Conservation (phyloP, 2,329 filamentous ascomycete species). For the Verticillium nonalfalfae region DNA sequence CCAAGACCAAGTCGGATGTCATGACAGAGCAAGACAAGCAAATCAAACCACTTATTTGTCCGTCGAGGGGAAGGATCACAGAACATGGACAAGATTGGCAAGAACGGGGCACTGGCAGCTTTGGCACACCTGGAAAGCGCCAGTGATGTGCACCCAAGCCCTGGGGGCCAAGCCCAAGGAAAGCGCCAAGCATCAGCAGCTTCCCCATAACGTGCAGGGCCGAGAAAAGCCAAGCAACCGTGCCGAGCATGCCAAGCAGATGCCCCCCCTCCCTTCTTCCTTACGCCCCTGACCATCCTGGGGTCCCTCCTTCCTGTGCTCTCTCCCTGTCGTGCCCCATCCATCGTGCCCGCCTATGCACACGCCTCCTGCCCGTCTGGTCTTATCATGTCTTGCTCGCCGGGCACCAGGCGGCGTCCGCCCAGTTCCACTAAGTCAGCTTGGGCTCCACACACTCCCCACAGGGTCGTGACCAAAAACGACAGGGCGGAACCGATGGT, state of each 20-base stretch:
- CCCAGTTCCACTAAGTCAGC: no score
- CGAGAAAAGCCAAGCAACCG: constrained; percentile 1
- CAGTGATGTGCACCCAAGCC: not conserved
- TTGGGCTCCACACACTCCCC: not conserved
- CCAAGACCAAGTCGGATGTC: not conserved
- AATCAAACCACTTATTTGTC: not conserved
- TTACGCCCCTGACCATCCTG: not conserved
- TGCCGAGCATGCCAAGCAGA: constrained; percentile 1
- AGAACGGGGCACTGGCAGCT: not conserved
- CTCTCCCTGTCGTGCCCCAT: not conserved
- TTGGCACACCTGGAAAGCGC: not conserved
- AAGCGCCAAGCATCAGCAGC: constrained; percentile 2
- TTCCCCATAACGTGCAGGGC: not conserved
- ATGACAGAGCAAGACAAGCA: not conserved
- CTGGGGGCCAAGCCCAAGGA: not conserved
- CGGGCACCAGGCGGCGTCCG: not conserved
- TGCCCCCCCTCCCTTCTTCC: not conserved
- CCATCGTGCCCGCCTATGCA: not conserved
- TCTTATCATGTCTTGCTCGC: not conserved
- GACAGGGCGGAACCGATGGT: constrained; percentile 1
- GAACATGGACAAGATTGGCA: not conserved
- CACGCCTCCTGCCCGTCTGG: not conserved
- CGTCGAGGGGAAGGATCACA: not conserved
- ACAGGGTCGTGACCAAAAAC: not conserved
- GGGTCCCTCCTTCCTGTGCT: not conserved